Base-by-base conservation (phyloP, 345 rosid species). In the Sisymbrium irio region DNA sequence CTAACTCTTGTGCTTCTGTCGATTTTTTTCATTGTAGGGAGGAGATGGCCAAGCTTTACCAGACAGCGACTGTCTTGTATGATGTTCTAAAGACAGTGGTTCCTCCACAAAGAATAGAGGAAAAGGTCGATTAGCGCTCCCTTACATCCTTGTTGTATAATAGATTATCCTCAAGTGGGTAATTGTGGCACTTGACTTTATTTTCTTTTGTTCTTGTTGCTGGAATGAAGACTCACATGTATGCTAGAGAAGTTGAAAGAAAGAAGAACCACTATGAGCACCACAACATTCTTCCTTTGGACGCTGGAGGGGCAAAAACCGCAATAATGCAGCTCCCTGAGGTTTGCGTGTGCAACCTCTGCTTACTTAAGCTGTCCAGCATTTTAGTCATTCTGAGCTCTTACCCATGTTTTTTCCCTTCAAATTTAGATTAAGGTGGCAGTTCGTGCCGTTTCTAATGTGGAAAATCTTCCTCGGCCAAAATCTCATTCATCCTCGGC, bases 11-110 rank as follows among this genome's bases (percentile, higher is more conserved):
- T 19, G 65, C 18, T 59, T 71, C 18, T 72, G 6, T 65, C 18
- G 4, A 7, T 60, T 57, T 20, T 20, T 62, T 45, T 53, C 42
- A 50, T 75, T 87, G 76, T 80, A 95, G 99, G 85, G 97, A 92
- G 85, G 97, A 90, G 86, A 90, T 95, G 97, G 90, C 85, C 41
- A 92, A 85, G 83, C 80, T 85, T 59, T 85, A 85, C 79, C 94
- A 90, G 82, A 81, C 83, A 71, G 99, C 98, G 13, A 42, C 97
- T 0, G 97, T 95, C n/a, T 85, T 95, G 69, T 90, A 84, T 79
- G 98, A 92, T 79, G 97, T 85, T 79, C 60, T 92, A 78, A 83
- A 3, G 67, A 79, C 90, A 3, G 92, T 95, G 53, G 91, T 77
- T 71, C 90, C 79, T 71, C 0, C 55, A 36, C 0, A 27, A 44